phyloP scores from a whole-genome alignment of 2,329 filamentous ascomycete genomes.

The Fusarium aywerte region DNA sequence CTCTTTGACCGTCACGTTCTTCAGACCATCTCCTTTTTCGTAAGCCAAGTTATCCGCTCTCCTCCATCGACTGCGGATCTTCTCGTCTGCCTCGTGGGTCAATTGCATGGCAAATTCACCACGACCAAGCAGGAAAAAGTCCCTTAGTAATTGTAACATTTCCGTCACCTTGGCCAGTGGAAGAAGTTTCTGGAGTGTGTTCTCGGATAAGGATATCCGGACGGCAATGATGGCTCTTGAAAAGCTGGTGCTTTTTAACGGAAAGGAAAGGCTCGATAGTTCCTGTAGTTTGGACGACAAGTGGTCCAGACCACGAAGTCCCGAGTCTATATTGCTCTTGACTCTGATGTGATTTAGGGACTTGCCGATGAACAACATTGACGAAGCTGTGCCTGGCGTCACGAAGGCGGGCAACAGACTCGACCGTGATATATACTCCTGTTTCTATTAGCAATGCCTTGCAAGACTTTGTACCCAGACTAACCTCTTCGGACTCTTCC shows the following conservation, averaged over 20 bases:
- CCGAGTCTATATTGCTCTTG: slow-evolving; percentile 58
- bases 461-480: slow-evolving; percentile 16
- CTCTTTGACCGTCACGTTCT: slow-evolving; percentile 77
- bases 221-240: slow-evolving; percentile 79
- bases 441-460: slow-evolving; percentile 1
- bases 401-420: slow-evolving; percentile 83
- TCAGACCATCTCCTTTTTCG: slow-evolving; percentile 62
- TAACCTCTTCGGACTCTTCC: slow-evolving; percentile 55
- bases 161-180: slow-evolving; percentile 81
- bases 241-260: slow-evolving; percentile 77
- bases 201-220: slow-evolving; percentile 82
- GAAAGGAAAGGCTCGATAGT: slow-evolving; percentile 75
- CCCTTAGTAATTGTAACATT: slow-evolving; percentile 78
- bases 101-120: slow-evolving; percentile 93
- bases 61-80: slow-evolving; percentile 77
- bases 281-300: slow-evolving; percentile 75
- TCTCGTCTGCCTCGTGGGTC: slow-evolving; percentile 85
- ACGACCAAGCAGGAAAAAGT: slow-evolving; percentile 87
- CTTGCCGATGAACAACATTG: slow-evolving; percentile 90
- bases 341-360: slow-evolving; percentile 85
- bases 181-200: slow-evolving; percentile 82
- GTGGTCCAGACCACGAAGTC: slow-evolving; percentile 65
- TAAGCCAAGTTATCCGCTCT: slow-evolving; percentile 68
- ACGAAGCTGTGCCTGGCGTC: slow-evolving; percentile 75
- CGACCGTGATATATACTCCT: slow-evolving; percentile 69